These are phyloP conservation scores for Sporodiniella umbellata DNA, from an alignment of 371 early-diverging fungal genomes.

Conservation along the genomic window DNA sequence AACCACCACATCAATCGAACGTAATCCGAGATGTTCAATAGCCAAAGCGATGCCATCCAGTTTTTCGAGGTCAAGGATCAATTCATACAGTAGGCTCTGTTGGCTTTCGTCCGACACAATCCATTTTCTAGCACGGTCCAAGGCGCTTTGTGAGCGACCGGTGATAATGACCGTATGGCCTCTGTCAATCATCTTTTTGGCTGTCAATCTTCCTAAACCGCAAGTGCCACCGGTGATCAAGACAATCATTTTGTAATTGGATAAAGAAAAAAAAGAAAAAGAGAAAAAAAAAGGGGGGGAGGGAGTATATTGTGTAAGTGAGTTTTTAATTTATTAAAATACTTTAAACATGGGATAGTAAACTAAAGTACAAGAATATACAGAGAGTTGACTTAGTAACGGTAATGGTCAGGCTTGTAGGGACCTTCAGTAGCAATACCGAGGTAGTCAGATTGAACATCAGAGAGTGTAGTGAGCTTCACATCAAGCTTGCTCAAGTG, in stretches of 20 bases:
- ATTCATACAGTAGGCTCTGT: constrained; percentile 3
- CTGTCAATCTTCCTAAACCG: constrained; percentile 32
- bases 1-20: constrained; percentile 24
- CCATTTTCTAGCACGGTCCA: constrained; percentile 11
- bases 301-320: no score
- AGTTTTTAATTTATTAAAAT: no score
- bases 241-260: constrained; percentile 16
- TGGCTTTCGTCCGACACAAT: constrained; percentile 9
- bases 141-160: constrained; percentile 21
- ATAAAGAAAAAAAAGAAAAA: no score
- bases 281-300: background rate
- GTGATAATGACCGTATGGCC: constrained; percentile 39
- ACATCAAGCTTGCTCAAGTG: constrained; percentile 96
- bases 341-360: no score
- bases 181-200: constrained; percentile 19
- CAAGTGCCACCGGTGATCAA: constrained; percentile 41
- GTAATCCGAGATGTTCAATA: constrained; percentile 14
- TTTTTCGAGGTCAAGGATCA: constrained; percentile 24
- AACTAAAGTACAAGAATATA: no score
- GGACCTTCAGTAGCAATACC: constrained; percentile 86
- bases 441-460: constrained; percentile 86
- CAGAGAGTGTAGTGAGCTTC: constrained; percentile 77
- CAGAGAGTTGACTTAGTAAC: constrained; percentile 55
- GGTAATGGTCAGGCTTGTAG: constrained; percentile 95
- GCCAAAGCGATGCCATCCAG: constrained; percentile 17